Conservation (phyloP, 2,329 filamentous ascomycete genomes). For the Anthostomella pinea region DNA sequence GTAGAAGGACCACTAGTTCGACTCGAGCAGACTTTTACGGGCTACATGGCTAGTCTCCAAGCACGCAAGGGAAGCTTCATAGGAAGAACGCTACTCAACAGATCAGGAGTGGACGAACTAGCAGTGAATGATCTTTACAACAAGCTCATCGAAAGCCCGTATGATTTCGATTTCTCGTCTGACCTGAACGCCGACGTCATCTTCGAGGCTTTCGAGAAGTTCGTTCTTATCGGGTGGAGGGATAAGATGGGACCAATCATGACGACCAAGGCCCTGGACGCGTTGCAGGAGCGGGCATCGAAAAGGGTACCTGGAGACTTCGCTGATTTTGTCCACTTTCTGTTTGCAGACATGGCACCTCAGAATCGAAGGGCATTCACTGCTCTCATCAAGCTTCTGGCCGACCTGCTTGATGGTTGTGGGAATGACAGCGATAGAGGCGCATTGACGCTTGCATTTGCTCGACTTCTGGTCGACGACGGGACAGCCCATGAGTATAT, state of each 20-base stretch:
- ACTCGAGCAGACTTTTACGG: slow-evolving; percentile 80
- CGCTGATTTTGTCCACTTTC: slow-evolving; percentile 63
- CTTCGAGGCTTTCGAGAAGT: slow-evolving; percentile 92
- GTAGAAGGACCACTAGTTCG: slow-evolving; percentile 66
- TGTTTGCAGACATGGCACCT: slow-evolving; percentile 65
- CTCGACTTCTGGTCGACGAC: slow-evolving; percentile 77
- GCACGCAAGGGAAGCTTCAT: slow-evolving; percentile 84
- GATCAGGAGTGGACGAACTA: slow-evolving; percentile 70
- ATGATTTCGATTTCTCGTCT: slow-evolving; percentile 69
- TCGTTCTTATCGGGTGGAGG: slow-evolving; percentile 81
- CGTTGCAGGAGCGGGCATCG: slow-evolving; percentile 67
- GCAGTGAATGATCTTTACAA: slow-evolving; percentile 90
- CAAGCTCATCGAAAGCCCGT: slow-evolving; percentile 77
- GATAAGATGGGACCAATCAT: slow-evolving; percentile 86
- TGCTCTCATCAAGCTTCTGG: slow-evolving; percentile 78
- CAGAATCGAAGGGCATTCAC: slow-evolving; percentile 76
- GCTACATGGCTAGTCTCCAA: slow-evolving; percentile 78
- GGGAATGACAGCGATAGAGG: slow-evolving; percentile 89
- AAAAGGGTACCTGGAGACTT: slow-evolving; percentile 71
- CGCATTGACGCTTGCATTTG: slow-evolving; percentile 82
- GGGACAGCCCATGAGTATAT: slow-evolving; percentile 80
- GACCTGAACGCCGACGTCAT: slow-evolving; percentile 80
- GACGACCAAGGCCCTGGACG: slow-evolving; percentile 65
- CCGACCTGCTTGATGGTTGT: slow-evolving; percentile 84
- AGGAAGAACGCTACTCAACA: slow-evolving; percentile 69